These are phyloP conservation scores for Trametes cinnabarina DNA, from an alignment of 768 basidiomycete species.

Conservation along the genomic window DNA sequence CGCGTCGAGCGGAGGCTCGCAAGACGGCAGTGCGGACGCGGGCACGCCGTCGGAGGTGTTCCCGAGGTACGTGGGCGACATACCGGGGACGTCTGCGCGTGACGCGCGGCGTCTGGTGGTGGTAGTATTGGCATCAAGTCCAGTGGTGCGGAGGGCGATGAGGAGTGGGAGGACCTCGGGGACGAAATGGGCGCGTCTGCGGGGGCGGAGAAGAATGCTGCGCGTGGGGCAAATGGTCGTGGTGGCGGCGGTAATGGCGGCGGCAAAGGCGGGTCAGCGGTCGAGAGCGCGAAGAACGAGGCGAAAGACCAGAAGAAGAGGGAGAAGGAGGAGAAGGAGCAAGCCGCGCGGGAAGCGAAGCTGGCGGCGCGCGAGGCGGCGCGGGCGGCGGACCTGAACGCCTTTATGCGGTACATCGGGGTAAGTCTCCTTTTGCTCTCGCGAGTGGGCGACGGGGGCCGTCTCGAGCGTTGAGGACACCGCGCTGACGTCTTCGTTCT, in stretches of 20 bases:
- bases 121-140: constrained; percentile 44
- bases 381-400: constrained; percentile 14
- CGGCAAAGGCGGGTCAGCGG: not conserved
- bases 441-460: no score
- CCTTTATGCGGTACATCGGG: constrained; percentile 22
- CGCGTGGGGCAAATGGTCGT: no score
- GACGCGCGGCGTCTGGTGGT: constrained; percentile 39
- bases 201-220: not conserved
- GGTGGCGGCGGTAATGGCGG: not conserved
- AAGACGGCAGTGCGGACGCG: not conserved
- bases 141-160: not conserved
- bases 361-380: not conserved
- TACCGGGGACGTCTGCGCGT: constrained; percentile 45
- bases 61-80: constrained; percentile 44
- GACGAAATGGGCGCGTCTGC: not conserved
- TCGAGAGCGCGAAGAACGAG: not conserved
- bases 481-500: no score
- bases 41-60: constrained; percentile 31
- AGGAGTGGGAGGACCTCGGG: not conserved
- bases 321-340: not conserved
- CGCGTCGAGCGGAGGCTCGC: no score
- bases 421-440: constrained; percentile 7
- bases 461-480: no score
- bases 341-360: not conserved
- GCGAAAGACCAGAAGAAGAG: not conserved